Conservation (phyloP, 2,329 filamentous ascomycete genomes). For the Arthrobotrys sinensis region DNA sequence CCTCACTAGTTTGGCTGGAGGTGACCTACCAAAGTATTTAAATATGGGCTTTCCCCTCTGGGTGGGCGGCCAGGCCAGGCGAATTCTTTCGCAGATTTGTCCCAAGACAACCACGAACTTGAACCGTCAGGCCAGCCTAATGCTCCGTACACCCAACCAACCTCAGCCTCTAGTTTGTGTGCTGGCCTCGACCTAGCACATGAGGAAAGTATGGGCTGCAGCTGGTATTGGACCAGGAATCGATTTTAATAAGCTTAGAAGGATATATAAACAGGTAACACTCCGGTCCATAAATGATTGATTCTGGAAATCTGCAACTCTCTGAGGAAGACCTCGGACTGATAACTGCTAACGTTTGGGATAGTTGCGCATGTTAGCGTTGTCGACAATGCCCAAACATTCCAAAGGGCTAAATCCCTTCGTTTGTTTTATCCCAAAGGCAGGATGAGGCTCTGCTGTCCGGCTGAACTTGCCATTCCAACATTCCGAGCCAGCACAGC, state of each 20-base stretch:
- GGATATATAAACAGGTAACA: not conserved
- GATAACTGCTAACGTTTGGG: not conserved
- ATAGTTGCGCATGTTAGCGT: not conserved
- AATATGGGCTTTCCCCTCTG: conserved; percentile 12
- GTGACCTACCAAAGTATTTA: conserved; percentile 18
- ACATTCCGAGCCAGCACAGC: not conserved
- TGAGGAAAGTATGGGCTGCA: not conserved
- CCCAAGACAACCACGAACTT: not conserved
- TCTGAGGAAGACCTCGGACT: not conserved
- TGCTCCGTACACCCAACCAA: not conserved
- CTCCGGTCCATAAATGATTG: not conserved
- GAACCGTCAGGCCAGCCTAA: conserved; percentile 24
- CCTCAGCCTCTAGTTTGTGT: not conserved
- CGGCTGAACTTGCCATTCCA: conserved; percentile 1
- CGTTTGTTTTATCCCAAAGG: conserved; percentile 17
- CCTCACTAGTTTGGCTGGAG: conserved; percentile 6
- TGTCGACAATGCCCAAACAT: not conserved
- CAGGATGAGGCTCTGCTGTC: conserved; percentile 11
- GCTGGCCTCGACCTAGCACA: not conserved
- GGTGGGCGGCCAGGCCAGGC: conserved; percentile 18
- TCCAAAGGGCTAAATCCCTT: not conserved
- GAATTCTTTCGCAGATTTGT: not conserved
- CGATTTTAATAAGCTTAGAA: too few relatives aligned
- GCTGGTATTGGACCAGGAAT: not conserved
- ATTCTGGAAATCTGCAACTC: not conserved